Evolutionary conservation across 768 basidiomycete species (phyloP).

Genomic region (Suillus fuscotomentosus): DNA sequence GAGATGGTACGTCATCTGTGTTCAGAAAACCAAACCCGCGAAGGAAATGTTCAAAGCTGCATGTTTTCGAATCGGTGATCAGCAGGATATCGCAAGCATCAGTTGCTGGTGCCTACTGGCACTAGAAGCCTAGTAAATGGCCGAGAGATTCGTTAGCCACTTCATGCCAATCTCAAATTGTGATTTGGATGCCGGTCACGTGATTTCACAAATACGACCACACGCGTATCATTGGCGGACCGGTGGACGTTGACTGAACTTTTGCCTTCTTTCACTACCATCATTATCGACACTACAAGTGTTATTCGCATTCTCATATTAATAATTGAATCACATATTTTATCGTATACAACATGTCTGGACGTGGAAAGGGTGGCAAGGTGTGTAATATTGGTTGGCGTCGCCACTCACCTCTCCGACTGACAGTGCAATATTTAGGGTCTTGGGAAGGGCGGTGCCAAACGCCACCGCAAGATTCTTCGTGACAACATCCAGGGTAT

Average conservation of each 20-base stretch:
- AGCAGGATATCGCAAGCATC: not conserved
- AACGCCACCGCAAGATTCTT: conserved; percentile 46
- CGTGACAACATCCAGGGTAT: conserved; percentile 52
- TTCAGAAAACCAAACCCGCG: not conserved
- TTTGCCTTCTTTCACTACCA: not conserved
- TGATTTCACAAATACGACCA: not conserved
- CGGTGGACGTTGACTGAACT: not conserved
- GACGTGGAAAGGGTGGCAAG: conserved; percentile 49
- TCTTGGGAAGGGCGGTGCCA: conserved; percentile 57
- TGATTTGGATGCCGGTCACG: not conserved
- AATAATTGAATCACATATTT: conserved; percentile 10
- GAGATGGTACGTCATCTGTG: not conserved
- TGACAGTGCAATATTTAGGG: conserved; percentile 9
- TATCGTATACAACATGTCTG: conserved; percentile 35
- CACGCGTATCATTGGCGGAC: conserved; percentile 1
- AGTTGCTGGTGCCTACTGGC: too few relatives aligned
- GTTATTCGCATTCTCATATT: conserved; percentile 12
- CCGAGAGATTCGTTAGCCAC: too few relatives aligned
- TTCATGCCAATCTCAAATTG: too few relatives aligned
- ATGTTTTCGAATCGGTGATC: not conserved
- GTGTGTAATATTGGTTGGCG: conserved; percentile 38
- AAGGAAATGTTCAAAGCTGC: not conserved
- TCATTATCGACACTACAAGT: not conserved
- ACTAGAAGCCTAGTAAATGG: too few relatives aligned
- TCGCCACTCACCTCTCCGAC: not conserved